A percentile compares a stretch with the other conserved stretches of the same genome.
Evolutionary conservation across 108 stramenopile genomes (phyloP).

Genomic region (Fragilaria crotonensis): DNA sequence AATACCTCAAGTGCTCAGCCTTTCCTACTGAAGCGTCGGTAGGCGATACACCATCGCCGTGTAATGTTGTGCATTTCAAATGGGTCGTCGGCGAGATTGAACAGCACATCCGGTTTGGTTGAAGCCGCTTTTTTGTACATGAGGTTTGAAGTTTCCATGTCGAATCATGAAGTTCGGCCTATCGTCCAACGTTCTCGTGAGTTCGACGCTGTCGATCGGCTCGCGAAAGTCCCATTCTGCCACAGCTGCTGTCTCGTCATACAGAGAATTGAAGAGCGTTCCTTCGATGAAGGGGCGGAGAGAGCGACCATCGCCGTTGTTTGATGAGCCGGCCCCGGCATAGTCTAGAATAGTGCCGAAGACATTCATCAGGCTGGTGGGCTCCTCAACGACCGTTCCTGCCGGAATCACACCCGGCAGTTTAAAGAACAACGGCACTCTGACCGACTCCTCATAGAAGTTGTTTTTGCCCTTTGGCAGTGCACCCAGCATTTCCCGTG

Average conservation of each 20-base stretch:
- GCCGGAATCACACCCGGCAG: too few relatives aligned
- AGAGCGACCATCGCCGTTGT: slow-evolving; percentile 12
- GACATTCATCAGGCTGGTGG: too few relatives aligned
- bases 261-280: neutral
- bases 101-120: slow-evolving; percentile 14
- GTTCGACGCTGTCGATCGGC: neutral
- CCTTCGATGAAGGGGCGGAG: slow-evolving; percentile 9
- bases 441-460: too few relatives aligned
- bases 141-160: slow-evolving; percentile 13
- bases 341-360: slow-evolving; percentile 14
- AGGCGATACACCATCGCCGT: too few relatives aligned
- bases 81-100: slow-evolving; percentile 15
- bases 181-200: slow-evolving; percentile 8
- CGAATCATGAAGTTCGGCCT: slow-evolving; percentile 14
- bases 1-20: slow-evolving; percentile 16
- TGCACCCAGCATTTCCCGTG: too few relatives aligned
- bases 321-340: neutral
- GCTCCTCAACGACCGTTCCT: too few relatives aligned
- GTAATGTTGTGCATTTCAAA: too few relatives aligned
- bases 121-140: slow-evolving; percentile 5
- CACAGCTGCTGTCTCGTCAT: slow-evolving; percentile 11
- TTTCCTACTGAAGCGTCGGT: too few relatives aligned
- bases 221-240: slow-evolving; percentile 13
- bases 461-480: too few relatives aligned
- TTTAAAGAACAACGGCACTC: too few relatives aligned